Base-by-base conservation (phyloP, 2,329 filamentous ascomycete genomes). In the Monosporascus sp. region DNA sequence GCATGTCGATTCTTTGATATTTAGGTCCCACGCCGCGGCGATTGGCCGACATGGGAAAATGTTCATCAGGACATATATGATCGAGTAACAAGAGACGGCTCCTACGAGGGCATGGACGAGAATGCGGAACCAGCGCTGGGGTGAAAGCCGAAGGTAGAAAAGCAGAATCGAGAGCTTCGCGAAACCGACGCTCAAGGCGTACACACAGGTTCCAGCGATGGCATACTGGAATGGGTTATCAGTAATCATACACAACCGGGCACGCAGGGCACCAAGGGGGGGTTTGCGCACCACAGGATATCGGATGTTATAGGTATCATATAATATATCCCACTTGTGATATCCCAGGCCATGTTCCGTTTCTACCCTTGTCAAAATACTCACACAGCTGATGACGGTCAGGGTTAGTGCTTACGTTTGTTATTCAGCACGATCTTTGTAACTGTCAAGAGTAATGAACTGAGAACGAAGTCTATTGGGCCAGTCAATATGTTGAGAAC, bases 121-220 rank as follows among this genome's bases (percentile, higher is more conserved):
- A 20, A 26, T 43, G 15, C 48, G 48, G 28, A 53, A 53, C 51
- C 47, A 53, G 8, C 3, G 14, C 18, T 51, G 38, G 18, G 51
- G 51, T 11, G 51, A 50, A n/a, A 53, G 43, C 31, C 51, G 37
- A 2, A 50, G 48, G 31, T 53, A 53, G 26, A 53, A 53, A 9
- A 53, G 50, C 7, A 53, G 31, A 11, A 53, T 50, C 3, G 51
- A 53, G n/a, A 53, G 41, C 48, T 53, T 53, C 2, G 51, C 38
- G 22, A 51, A 50, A 20, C 43, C 37, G 18, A 53, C 40, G 35
- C 48, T 50, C 18, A 51, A 11, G 7, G 45, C 37, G 22, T 52
- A 52, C 9, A 46, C 49, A 14, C 51, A 48, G 17, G 45, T 49
- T 14, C 45, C 45, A 26, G 37, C 48, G 15, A 49, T 52, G 11